These are phyloP conservation scores for Tetrapisispora nanseiensis DNA, from an alignment of 805 yeast genomes.

Conservation along the genomic window DNA sequence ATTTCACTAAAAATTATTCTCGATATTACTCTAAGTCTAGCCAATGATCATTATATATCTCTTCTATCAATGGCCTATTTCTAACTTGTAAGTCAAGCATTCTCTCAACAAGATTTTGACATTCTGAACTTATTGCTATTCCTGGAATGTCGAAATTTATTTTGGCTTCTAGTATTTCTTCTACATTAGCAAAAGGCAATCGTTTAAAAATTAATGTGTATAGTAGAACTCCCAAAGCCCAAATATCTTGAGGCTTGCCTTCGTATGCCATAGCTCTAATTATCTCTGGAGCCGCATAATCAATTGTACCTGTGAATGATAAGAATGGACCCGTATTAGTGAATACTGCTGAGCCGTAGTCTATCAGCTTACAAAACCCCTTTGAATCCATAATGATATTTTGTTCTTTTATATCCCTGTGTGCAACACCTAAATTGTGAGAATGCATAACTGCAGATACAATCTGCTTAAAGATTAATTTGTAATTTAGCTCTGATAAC, in stretches of 20 bases:
- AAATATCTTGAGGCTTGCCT: constrained; percentile 90
- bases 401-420: constrained; percentile 90
- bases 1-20: too few species aligned
- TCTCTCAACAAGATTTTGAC: constrained; percentile 47
- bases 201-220: constrained; percentile 87
- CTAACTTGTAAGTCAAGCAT: constrained; percentile 60
- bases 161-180: constrained; percentile 86
- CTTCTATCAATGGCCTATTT: constrained; percentile 63
- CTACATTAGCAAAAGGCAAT: constrained; percentile 88
- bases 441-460: constrained; percentile 69
- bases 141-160: constrained; percentile 38
- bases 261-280: constrained; percentile 76
- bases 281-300: constrained; percentile 95
- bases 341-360: constrained; percentile 90
- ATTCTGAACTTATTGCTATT: constrained; percentile 39
- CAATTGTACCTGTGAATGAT: constrained; percentile 92
- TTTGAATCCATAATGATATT: constrained; percentile 77
- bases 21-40: too few species aligned
- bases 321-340: constrained; percentile 89
- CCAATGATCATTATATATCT: constrained; percentile 64
- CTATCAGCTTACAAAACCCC: constrained; percentile 75
- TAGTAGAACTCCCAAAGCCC: constrained; percentile 91
- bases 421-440: constrained; percentile 79
- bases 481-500: constrained; percentile 68
- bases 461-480: constrained; percentile 67